A percentile compares a stretch with the other conserved stretches of the same genome.
Evolutionary conservation across 352 stramenopile species (phyloP).

Genomic region (Pythium myriotylum): DNA sequence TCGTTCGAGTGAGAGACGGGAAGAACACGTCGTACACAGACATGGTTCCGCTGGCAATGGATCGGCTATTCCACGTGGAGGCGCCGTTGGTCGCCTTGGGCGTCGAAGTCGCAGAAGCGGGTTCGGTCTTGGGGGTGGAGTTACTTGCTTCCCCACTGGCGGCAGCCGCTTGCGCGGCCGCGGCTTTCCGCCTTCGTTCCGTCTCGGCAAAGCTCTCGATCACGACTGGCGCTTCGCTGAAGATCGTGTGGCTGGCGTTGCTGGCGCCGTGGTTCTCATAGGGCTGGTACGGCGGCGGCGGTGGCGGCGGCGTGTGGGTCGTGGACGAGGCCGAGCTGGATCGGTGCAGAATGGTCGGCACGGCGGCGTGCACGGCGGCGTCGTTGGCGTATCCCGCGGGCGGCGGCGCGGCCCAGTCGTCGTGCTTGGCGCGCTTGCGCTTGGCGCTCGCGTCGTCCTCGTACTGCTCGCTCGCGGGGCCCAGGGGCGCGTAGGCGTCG

Average conservation of each 20-base stretch:
- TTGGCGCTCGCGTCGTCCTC: conserved; percentile 31
- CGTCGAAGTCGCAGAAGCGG: conserved; percentile 3
- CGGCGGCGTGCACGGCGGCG: conserved; percentile 12
- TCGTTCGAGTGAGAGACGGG: conserved; percentile 21
- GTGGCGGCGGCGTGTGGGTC: background rate
- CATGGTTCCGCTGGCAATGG: conserved; percentile 21
- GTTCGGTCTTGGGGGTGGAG: background rate
- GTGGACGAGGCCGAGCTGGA: background rate
- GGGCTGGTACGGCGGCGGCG: conserved; percentile 10
- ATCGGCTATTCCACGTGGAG: conserved; percentile 21
- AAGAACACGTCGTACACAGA: conserved; percentile 74
- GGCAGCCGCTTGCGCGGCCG: background rate
- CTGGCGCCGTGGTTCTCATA: conserved; percentile 3
- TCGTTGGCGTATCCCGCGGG: conserved; percentile 9
- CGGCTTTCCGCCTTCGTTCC: conserved; percentile 30
- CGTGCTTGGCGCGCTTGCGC: conserved; percentile 59
- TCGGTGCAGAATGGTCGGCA: conserved; percentile 24
- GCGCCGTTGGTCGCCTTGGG: conserved; percentile 16
- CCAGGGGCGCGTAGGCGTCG: conserved; percentile 10
- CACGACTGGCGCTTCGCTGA: conserved; percentile 51
- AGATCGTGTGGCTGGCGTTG: conserved; percentile 35
- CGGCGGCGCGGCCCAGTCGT: conserved; percentile 9
- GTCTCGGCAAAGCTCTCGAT: conserved; percentile 70
- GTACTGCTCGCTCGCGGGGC: conserved; percentile 51
- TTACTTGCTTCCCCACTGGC: background rate